Evolutionary conservation across 306 rosid genomes (phyloP).

Genomic region (Sphenostylis stenocarpa): DNA sequence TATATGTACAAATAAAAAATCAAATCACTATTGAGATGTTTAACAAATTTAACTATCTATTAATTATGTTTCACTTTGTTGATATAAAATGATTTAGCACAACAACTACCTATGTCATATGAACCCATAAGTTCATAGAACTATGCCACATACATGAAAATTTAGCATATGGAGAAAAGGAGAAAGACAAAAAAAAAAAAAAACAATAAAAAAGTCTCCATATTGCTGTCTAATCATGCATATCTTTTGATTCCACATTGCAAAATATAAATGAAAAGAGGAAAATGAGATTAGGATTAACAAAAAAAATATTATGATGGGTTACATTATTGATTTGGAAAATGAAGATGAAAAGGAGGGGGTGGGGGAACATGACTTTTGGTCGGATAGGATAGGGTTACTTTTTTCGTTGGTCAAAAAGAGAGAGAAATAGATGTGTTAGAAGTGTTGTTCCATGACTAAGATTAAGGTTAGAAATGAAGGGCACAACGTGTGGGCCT

Average conservation of each 20-base stretch:
- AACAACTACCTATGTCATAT: not conserved
- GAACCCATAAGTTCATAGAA: not conserved
- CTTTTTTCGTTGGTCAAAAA: conserved; percentile 41
- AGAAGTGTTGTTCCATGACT: conserved; percentile 25
- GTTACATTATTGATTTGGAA: conserved; percentile 30
- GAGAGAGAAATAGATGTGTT: not conserved
- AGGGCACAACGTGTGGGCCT: conserved; percentile 18
- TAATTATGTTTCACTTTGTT: not conserved
- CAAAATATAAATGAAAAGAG: not conserved
- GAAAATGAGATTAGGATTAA: not conserved
- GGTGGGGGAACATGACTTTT: conserved; percentile 26
- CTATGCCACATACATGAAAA: not conserved
- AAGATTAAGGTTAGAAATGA: conserved; percentile 17
- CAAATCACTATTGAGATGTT: no score
- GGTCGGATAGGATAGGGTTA: conserved; percentile 48
- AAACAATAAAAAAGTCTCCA: not conserved
- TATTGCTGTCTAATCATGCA: conserved; percentile 31
- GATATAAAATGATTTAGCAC: not conserved
- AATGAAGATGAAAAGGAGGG: conserved; percentile 31
- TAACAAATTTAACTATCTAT: no score
- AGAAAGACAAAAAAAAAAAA: not conserved
- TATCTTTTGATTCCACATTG: conserved; percentile 21
- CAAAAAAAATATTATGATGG: not conserved
- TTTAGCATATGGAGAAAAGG: not conserved
- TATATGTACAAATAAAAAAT: no score